Evolutionary conservation across 257 asterid species (phyloP).

Genomic region (Solanum pimpinellifolium): DNA sequence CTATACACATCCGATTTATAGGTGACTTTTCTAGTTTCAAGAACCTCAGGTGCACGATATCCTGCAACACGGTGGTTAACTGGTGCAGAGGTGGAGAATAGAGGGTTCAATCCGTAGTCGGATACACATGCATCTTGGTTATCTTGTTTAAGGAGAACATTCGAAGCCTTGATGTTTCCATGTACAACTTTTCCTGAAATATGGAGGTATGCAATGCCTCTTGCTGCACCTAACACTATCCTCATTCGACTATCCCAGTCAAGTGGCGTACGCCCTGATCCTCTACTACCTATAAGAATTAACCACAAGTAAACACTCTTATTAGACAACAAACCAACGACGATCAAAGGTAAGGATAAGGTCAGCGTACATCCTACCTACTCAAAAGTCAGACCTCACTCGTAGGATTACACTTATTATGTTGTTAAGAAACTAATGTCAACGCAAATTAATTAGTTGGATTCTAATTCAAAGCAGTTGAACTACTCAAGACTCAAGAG

Average conservation of each 20-base stretch:
- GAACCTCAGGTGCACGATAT: conserved; percentile 89
- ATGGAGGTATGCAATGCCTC: conserved; percentile 85
- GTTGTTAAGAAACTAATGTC: neutral
- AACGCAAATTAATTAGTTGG: neutral
- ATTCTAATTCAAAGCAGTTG: neutral
- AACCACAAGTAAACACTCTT: neutral
- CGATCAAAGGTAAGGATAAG: neutral
- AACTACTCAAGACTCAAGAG: neutral
- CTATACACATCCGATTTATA: conserved; percentile 83
- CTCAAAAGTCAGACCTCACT: neutral
- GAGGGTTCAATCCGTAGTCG: conserved; percentile 72
- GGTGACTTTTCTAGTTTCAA: conserved; percentile 71
- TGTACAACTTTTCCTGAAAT: conserved; percentile 54
- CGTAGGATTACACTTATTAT: neutral
- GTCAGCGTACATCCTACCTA: neutral
- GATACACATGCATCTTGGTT: conserved; percentile 51
- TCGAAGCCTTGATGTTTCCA: conserved; percentile 94
- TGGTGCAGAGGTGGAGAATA: conserved; percentile 48
- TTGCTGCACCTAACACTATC: conserved; percentile 61
- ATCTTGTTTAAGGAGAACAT: conserved; percentile 72
- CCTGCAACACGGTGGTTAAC: conserved; percentile 80
- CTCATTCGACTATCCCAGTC: conserved; percentile 89
- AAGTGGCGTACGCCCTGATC: conserved; percentile 92
- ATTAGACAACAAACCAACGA: neutral
- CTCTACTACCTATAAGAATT: conserved; percentile 65